Percentiles rank a stretch among this genome's conserved stretches.
Conservation (phyloP, 2,329 filamentous ascomycete species). For the Fusarium sp. region DNA sequence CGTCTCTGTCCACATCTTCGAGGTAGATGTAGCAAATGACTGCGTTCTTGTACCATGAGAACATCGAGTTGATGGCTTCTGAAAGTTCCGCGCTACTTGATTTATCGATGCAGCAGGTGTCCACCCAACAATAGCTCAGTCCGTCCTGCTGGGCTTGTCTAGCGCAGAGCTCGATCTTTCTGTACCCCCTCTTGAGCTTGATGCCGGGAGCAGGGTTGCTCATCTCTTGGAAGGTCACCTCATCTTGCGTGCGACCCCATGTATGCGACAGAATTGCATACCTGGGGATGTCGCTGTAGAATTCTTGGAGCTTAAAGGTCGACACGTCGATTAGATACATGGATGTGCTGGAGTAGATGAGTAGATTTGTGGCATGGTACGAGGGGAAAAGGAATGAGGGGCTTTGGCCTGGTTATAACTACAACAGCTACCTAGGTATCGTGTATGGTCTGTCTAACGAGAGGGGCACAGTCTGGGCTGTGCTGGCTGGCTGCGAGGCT, state of each 20-base stretch:
- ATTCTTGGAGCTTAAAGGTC: constrained; percentile 22
- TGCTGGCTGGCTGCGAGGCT: no score
- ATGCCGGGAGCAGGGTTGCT: not conserved
- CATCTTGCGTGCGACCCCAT: constrained; percentile 22
- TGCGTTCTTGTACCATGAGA: constrained; percentile 41
- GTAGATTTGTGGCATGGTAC: no score
- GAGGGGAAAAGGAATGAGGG: no score
- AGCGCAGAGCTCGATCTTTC: constrained; percentile 39
- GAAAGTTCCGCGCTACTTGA: constrained; percentile 42
- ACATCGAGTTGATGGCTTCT: constrained; percentile 45
- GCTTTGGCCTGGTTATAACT: no score
- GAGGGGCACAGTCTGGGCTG: no score
- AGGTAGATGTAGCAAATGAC: constrained; percentile 41
- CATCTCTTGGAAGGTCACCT: constrained; percentile 13
- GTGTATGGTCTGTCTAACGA: no score
- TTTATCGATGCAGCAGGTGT: constrained; percentile 45
- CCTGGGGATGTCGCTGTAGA: constrained; percentile 19
- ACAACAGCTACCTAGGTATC: no score
- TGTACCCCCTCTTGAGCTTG: constrained; percentile 32
- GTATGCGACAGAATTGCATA: constrained; percentile 37
- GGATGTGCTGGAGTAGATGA: no score
- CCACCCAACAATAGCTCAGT: constrained; percentile 42
- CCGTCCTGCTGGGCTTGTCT: constrained; percentile 20
- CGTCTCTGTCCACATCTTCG: constrained; percentile 21
- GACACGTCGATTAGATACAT: constrained; percentile 37